Evolutionary conservation across 352 stramenopile species (phyloP).

Genomic region (Phytophthora ohioensis): DNA sequence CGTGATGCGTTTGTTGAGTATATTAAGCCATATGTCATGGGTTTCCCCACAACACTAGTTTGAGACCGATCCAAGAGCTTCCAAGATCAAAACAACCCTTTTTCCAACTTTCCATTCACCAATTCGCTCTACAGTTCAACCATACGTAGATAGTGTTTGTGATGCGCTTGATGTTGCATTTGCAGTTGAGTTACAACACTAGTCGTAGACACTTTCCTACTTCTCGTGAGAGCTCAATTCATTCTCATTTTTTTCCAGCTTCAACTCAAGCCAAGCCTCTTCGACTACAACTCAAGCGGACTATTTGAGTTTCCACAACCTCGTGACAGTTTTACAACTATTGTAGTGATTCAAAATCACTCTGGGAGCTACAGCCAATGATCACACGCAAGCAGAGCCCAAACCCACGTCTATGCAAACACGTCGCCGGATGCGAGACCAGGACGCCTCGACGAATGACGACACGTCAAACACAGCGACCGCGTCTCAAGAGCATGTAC

Average conservation of each 20-base stretch:
- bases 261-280: neutral
- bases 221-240: too few species aligned
- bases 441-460: neutral
- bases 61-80: neutral
- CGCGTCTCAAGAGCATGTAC: neutral
- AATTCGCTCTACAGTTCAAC: neutral
- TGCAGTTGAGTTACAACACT: neutral
- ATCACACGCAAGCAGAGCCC: neutral
- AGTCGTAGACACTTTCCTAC: neutral
- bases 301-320: neutral
- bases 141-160: neutral
- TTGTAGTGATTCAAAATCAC: neutral
- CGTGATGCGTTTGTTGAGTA: too few species aligned
- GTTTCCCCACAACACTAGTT: neutral
- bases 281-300: neutral
- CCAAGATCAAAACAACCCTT: neutral
- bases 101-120: neutral
- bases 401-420: neutral
- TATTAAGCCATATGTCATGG: neutral
- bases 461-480: neutral
- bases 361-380: neutral
- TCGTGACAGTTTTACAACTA: conserved; percentile 1
- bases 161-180: neutral
- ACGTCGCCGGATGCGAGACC: neutral
- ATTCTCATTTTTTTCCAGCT: neutral